Evolutionary conservation across 768 basidiomycete genomes (phyloP), one percentile per base, ranked within the genome.

Genomic region (Pulveroboletus sp.): DNA sequence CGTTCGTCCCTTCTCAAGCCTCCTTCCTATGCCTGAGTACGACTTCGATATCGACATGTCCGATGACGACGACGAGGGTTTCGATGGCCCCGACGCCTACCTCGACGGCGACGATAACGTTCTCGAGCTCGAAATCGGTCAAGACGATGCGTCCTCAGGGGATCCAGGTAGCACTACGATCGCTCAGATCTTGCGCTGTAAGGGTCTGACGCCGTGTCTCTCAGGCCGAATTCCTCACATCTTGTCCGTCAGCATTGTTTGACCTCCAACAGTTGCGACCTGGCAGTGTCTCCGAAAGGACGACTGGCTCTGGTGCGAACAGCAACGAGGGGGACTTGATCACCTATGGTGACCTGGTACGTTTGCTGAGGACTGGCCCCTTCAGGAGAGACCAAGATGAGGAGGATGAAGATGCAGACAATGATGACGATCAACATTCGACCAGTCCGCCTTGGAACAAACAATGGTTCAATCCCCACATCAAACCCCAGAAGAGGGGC

Each of bases 401-500:
- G 3, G 72, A 69, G 17, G 56, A 57, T n/a, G 75, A 72, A 0
- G 73, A 79, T 10, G 66, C 66, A 3, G 71, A 70, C 12, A 66
- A 70, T 5, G 66, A 69, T 17, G 69, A 71, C 15, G 69, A 71
- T 5, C 57, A 62, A 9, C 52, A 56, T 43, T 43, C 28, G 15
- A n/a, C 47, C 36, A 30, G 44, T 59, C 57, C 65, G 61, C 55
- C 63, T 58, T 54, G 63, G 65, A 40, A 62, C 55, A 43, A 43
- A 31, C 30, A 58, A 52, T 76, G 70, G 71, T 74, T 66, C 49
- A 61, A 66, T 28, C 54, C 69, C 39, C 72, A 77, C 21, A 79
- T 67, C 17, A 77, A 84, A 50, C 86, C 89, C 6, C 78, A 85
- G 64, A 58, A 77, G 44, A 74, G 70, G 30, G 92, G 92, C 3